A percentile compares a stretch with the other conserved stretches of the same genome.
phyloP scores from a whole-genome alignment of 2,329 filamentous ascomycete species.

The Pseudogymnoascus pannorum region DNA sequence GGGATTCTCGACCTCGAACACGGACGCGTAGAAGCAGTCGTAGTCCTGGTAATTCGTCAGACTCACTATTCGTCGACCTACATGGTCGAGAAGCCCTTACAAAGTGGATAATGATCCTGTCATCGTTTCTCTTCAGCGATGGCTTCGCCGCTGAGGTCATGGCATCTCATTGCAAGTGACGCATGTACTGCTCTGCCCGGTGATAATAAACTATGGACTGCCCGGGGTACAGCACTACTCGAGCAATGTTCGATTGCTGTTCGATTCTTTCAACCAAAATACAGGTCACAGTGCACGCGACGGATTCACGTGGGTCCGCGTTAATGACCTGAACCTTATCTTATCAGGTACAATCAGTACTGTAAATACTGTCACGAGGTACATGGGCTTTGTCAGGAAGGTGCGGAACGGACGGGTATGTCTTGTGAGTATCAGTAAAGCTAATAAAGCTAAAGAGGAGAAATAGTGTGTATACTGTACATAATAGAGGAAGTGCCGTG shows the following conservation, averaged over 20 bases:
- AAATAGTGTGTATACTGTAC: neutral
- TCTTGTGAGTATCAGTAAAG: neutral
- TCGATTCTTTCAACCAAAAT: neutral
- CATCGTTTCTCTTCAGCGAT: constrained; percentile 43
- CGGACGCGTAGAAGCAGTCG: constrained; percentile 92
- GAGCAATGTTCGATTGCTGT: neutral
- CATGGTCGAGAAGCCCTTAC: constrained; percentile 35
- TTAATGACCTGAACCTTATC: neutral
- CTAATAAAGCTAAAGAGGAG: neutral
- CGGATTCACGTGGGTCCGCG: constrained; percentile 4
- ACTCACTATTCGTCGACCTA: constrained; percentile 18
- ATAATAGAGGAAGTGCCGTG: neutral
- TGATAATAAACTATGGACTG: neutral
- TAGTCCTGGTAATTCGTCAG: constrained; percentile 48
- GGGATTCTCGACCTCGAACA: constrained; percentile 72
- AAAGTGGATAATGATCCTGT: constrained; percentile 73
- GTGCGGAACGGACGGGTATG: neutral
- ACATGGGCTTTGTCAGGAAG: neutral
- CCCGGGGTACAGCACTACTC: neutral
- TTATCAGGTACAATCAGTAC: neutral
- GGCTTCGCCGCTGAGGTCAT: neutral
- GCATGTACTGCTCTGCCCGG: neutral
- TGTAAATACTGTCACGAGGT: neutral
- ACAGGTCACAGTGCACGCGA: neutral
- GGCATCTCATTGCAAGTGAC: constrained; percentile 3